Percentiles rank a stretch among this genome's conserved stretches.
Evolutionary conservation across 1,284 basidiomycete genomes (phyloP).

Genomic region (Ustilago bromivora): DNA sequence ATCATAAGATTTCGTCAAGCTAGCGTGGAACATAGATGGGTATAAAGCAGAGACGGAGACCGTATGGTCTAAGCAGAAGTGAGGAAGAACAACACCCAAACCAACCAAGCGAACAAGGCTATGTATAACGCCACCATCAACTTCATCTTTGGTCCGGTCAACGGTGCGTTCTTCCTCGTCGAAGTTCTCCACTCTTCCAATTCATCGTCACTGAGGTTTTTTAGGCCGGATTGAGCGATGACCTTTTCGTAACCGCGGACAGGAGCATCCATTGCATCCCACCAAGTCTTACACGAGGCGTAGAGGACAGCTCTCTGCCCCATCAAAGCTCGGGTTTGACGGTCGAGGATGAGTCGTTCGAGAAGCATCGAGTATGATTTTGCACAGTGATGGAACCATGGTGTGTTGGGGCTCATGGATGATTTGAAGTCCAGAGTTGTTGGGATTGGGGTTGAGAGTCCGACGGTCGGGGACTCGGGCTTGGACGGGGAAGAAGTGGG

Average conservation of each 20-base stretch:
- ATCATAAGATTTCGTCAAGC: background rate
- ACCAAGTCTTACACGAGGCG: slow-evolving; percentile 73
- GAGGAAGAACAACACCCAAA: slow-evolving; percentile 27
- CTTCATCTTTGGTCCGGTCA: slow-evolving; percentile 61
- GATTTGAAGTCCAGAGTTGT: slow-evolving; percentile 62
- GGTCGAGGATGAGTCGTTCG: slow-evolving; percentile 68
- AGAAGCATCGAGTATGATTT: slow-evolving; percentile 72
- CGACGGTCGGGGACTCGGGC: slow-evolving; percentile 10
- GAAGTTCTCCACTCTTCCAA: slow-evolving; percentile 64
- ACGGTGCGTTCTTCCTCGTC: slow-evolving; percentile 48
- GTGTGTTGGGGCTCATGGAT: slow-evolving; percentile 65
- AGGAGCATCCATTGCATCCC: slow-evolving; percentile 74
- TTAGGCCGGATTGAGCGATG: slow-evolving; percentile 35
- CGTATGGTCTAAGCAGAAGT: background rate
- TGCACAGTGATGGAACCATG: slow-evolving; percentile 70
- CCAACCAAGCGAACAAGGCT: slow-evolving; percentile 39
- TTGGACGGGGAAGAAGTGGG: slow-evolving; percentile 9
- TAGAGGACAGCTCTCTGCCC: slow-evolving; percentile 70
- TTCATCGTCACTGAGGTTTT: slow-evolving; percentile 62
- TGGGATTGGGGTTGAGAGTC: slow-evolving; percentile 52
- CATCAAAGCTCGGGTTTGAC: slow-evolving; percentile 71
- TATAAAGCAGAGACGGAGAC: slow-evolving; percentile 9
- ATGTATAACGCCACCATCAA: slow-evolving; percentile 55
- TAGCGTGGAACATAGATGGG: background rate
- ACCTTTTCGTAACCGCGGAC: slow-evolving; percentile 73